Percentiles rank a stretch among this genome's conserved stretches.
These are phyloP conservation scores for Decorospora gaudefroyi DNA, from an alignment of 2,329 filamentous ascomycete species.

Conservation along the genomic window DNA sequence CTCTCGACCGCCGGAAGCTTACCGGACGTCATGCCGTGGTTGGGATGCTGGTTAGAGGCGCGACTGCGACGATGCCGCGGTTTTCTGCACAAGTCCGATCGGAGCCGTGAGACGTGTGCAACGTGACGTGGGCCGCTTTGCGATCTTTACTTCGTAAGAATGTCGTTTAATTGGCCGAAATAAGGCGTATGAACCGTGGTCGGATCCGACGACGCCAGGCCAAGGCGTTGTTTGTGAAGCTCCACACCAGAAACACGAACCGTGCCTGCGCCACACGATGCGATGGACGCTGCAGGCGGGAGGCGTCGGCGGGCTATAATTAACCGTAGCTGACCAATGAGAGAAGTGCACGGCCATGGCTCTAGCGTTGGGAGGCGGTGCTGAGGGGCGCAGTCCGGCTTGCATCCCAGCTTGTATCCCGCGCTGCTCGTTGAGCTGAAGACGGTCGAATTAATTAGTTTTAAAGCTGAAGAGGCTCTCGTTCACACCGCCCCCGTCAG, in stretches of 20 bases:
- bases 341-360: background rate
- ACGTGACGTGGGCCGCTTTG: slow-evolving; percentile 4
- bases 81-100: slow-evolving; percentile 2
- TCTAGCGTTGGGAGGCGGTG: slow-evolving; percentile 4
- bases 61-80: slow-evolving; percentile 8
- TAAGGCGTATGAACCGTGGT: slow-evolving; percentile 1
- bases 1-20: slow-evolving; percentile 1
- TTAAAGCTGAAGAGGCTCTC: too few relatives aligned
- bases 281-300: slow-evolving; percentile 3
- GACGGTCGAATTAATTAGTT: too few relatives aligned
- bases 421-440: too few relatives aligned
- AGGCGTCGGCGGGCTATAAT: slow-evolving; percentile 12
- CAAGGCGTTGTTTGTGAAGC: too few relatives aligned
- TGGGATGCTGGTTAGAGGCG: background rate
- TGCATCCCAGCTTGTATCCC: too few relatives aligned
- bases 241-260: background rate
- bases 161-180: background rate
- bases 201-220: too few relatives aligned
- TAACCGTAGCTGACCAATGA: background rate
- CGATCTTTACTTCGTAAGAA: background rate
- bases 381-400: slow-evolving; percentile 2
- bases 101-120: too few relatives aligned
- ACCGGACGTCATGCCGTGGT: slow-evolving; percentile 29
- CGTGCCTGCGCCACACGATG: slow-evolving; percentile 12
- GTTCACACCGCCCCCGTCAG: too few relatives aligned